These are phyloP conservation scores for Karstenula rhodostoma DNA, from an alignment of 2,329 filamentous ascomycete genomes.

Conservation along the genomic window DNA sequence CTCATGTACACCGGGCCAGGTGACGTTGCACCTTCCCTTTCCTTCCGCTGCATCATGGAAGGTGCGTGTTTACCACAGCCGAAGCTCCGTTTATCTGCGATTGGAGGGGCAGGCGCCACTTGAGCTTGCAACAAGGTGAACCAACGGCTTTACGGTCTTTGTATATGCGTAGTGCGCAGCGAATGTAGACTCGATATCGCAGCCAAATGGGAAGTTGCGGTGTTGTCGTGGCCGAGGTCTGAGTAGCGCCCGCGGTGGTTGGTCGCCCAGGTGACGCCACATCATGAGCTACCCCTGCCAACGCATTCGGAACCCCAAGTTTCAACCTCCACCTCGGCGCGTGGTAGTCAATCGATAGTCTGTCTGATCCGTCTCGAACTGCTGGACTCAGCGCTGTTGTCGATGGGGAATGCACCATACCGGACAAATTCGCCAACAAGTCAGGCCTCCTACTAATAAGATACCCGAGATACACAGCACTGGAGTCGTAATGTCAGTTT, in stretches of 20 bases:
- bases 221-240: slow-evolving; percentile 39
- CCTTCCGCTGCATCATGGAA: slow-evolving; percentile 45
- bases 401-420: background rate
- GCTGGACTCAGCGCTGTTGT: background rate
- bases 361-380: background rate
- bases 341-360: background rate
- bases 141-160: background rate
- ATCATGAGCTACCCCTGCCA: slow-evolving; percentile 27
- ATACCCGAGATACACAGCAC: background rate
- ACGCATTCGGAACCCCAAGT: slow-evolving; percentile 9
- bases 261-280: slow-evolving; percentile 35
- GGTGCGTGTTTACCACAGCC: slow-evolving; percentile 29
- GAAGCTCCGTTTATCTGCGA: slow-evolving; percentile 24
- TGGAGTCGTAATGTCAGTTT: too few species aligned
- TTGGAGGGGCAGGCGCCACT: background rate
- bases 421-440: background rate
- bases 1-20: slow-evolving; percentile 49
- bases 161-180: slow-evolving; percentile 3
- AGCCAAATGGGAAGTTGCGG: slow-evolving; percentile 31
- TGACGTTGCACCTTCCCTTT: slow-evolving; percentile 46
- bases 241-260: slow-evolving; percentile 34
- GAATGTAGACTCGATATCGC: background rate
- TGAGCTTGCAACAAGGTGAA: background rate
- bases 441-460: background rate
- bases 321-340: slow-evolving; percentile 13